Evolutionary conservation across 2,329 filamentous ascomycete genomes (phyloP).

Genomic region (Fusarium setosum): DNA sequence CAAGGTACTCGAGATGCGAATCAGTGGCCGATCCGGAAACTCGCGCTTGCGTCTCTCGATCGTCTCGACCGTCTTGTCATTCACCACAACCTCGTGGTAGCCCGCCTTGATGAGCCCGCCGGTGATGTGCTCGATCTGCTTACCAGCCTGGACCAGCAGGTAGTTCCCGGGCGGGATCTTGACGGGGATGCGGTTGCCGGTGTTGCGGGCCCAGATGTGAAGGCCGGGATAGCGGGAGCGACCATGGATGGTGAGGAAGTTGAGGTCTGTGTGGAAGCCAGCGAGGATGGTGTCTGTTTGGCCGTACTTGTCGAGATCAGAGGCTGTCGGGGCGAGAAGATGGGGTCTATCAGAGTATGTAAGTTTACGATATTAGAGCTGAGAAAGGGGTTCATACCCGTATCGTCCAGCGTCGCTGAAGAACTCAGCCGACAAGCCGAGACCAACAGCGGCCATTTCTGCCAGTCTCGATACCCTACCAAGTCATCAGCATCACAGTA

Average conservation of each 20-base stretch:
- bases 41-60: conserved; percentile 56
- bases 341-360: conserved; percentile 58
- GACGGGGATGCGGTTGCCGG: conserved; percentile 67
- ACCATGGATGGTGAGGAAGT: conserved; percentile 74
- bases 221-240: conserved; percentile 71
- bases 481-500: background rate
- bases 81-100: conserved; percentile 71
- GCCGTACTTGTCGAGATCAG: conserved; percentile 66
- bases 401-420: conserved; percentile 68
- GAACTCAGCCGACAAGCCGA: conserved; percentile 63
- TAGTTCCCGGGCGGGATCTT: conserved; percentile 68
- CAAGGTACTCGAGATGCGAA: conserved; percentile 70
- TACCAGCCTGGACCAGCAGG: conserved; percentile 70
- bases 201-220: conserved; percentile 73
- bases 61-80: conserved; percentile 60
- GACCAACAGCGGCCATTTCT: conserved; percentile 68
- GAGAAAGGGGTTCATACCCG: conserved; percentile 52
- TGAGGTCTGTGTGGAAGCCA: conserved; percentile 73
- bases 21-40: conserved; percentile 60
- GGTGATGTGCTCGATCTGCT: conserved; percentile 71
- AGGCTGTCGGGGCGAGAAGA: conserved; percentile 70
- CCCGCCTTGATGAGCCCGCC: conserved; percentile 71
- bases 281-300: conserved; percentile 68
- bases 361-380: background rate
- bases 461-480: conserved; percentile 65